Base-by-base conservation (phyloP, 1,139 yeast species). In the Blastobotrys arbuscula region DNA sequence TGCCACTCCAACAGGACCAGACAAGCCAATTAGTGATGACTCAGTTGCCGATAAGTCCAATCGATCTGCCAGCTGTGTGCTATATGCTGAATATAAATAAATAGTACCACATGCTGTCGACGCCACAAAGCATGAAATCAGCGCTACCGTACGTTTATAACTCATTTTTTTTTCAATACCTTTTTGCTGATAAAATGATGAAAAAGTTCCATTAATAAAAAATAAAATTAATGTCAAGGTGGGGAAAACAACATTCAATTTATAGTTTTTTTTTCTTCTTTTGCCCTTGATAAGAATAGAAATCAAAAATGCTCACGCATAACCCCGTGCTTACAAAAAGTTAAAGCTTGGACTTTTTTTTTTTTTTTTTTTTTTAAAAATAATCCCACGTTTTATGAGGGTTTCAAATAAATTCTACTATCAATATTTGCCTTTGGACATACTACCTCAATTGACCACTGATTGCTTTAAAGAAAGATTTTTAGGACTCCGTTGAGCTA, bases 1-100 rank as follows among this genome's bases (percentile, higher is more conserved):
- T n/a, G 82, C 79, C 30, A 77, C 72, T 2, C 84, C 84, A 18
- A 78, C 60, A 10, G 79, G 76, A 2, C 84, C 84, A 48, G 74
- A 66, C 51, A 78, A 67, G 1, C 83, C 83, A 8, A 79, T 73
- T 16, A 72, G 63, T 13, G 81, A 75, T 16, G 79, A 66, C 53
- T 79, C 76, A 0, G 82, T 73, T 8, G 79, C 84, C 2, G 78
- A 63, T 50, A 79, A 73, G 24, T 68, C 68, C 42, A 80, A 67
- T 43, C 70, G 69, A 46, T 66, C 70, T 4, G 84, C 84, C 50
- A 79, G 69, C 57, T 79, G 84, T 3, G 84, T 82, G 47, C 81
- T 76, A 58, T 78, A 79, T 2, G 81, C 79, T 20, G 81, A 76
- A 60, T 77, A 79, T 43, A 79, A 68, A 60, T 79, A 79, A 55